Conservation (phyloP, 2,329 filamentous ascomycete species). For the Gnomoniopsis smithogilvyi region DNA sequence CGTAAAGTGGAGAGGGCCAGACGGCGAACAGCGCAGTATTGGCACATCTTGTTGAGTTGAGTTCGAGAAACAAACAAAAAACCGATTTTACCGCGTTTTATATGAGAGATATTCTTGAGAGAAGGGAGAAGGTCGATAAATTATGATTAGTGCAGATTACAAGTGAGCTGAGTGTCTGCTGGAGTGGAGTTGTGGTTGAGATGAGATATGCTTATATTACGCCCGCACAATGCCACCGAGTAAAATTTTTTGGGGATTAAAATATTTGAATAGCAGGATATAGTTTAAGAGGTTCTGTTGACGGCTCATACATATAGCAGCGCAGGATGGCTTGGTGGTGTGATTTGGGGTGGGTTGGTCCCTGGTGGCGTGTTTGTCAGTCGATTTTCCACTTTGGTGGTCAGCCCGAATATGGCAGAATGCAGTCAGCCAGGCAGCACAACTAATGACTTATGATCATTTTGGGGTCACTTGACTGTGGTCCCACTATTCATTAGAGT, state of each 20-base stretch:
- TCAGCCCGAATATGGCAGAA: not conserved
- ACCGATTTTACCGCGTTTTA: too few relatives aligned
- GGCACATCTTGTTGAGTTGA: not conserved
- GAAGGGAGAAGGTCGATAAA: conserved; percentile 10
- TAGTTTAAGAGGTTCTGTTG: not conserved
- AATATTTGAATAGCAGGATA: not conserved
- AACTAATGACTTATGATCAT: too few relatives aligned
- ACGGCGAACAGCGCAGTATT: conserved; percentile 3
- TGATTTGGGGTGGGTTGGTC: not conserved
- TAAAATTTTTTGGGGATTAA: not conserved
- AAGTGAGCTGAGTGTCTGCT: not conserved
- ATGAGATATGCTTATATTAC: not conserved
- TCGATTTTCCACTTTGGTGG: not conserved
- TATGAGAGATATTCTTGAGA: not conserved
- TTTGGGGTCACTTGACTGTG: too few relatives aligned
- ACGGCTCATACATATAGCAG: not conserved
- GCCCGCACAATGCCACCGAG: too few relatives aligned
- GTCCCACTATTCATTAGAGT: too few relatives aligned
- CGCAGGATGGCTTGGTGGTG: conserved; percentile 1
- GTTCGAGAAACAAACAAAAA: too few relatives aligned
- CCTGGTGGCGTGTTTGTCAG: conserved; percentile 5
- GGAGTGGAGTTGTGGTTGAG: not conserved
- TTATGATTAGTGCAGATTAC: not conserved
- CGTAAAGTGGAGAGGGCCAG: conserved; percentile 1
- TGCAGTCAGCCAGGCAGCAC: not conserved